Percentiles rank a stretch among this genome's conserved stretches.
Evolutionary conservation across 305 asterid species (phyloP).

Genomic region (Monarda citriodora): DNA sequence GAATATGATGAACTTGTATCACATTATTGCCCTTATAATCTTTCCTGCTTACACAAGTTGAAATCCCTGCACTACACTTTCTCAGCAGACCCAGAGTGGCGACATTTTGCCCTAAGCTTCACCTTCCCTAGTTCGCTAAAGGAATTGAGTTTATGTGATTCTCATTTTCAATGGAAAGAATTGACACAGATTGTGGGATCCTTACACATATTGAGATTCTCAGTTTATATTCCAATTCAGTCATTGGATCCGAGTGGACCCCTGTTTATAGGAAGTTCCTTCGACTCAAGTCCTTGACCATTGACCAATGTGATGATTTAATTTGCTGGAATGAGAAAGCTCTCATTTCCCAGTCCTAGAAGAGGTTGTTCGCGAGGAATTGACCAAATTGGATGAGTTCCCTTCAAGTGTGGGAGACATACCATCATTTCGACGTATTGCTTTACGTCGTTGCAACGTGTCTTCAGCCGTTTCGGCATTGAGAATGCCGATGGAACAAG

Average conservation of each 20-base stretch:
- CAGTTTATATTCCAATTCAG: neutral
- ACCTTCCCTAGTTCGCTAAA: neutral
- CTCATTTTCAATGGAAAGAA: neutral
- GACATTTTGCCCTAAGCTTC: neutral
- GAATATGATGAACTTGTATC: neutral
- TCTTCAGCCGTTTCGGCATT: slow-evolving; percentile 5
- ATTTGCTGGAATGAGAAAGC: slow-evolving; percentile 8
- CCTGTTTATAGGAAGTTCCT: neutral
- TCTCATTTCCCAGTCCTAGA: slow-evolving; percentile 15
- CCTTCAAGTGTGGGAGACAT: slow-evolving; percentile 14
- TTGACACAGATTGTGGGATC: neutral
- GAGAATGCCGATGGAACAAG: slow-evolving; percentile 10
- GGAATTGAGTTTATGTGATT: neutral
- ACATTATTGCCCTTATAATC: neutral
- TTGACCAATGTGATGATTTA: neutral
- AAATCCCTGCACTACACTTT: neutral
- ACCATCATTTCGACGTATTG: neutral
- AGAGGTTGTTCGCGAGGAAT: neutral
- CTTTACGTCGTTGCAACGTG: neutral
- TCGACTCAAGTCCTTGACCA: neutral
- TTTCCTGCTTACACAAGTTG: slow-evolving; percentile 1
- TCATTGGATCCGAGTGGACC: neutral
- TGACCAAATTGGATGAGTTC: slow-evolving; percentile 9
- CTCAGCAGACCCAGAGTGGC: neutral
- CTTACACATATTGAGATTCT: neutral